phyloP scores from a whole-genome alignment of 768 basidiomycete genomes.

The Leccinum broughii region DNA sequence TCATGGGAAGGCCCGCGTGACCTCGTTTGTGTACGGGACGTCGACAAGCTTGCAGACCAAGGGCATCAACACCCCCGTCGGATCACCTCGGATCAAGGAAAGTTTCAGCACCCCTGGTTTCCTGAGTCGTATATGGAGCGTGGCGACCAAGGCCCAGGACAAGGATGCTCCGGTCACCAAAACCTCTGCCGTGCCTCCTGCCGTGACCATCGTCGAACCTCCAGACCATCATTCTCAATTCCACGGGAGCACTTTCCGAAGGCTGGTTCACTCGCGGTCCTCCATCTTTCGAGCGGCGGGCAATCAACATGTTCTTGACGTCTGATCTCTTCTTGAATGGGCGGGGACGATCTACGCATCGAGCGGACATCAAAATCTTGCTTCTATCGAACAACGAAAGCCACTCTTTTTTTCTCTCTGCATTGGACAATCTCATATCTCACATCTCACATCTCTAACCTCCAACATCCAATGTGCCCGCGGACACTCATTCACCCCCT shows the following conservation, averaged over 20 bases:
- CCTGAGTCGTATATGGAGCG: conserved; percentile 76
- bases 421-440: conserved; percentile 21
- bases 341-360: conserved; percentile 11
- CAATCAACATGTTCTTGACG: conserved; percentile 29
- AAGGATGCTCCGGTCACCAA: conserved; percentile 22
- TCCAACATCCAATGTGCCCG: conserved; percentile 16
- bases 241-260: conserved; percentile 39
- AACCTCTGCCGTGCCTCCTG: conserved; percentile 10
- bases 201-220: conserved; percentile 30
- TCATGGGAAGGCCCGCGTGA: conserved; percentile 27
- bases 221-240: conserved; percentile 25
- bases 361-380: conserved; percentile 22
- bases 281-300: conserved; percentile 40
- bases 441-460: conserved; percentile 29
- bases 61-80: conserved; percentile 10
- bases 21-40: conserved; percentile 30
- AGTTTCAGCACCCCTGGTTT: conserved; percentile 51
- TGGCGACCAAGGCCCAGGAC: conserved; percentile 47
- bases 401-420: conserved; percentile 16
- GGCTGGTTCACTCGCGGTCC: conserved; percentile 46
- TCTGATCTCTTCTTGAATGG: conserved; percentile 17
- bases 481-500: conserved; percentile 21
- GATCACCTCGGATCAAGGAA: conserved; percentile 30
- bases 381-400: conserved; percentile 21
- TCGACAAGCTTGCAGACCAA: conserved; percentile 20